Conservation (phyloP, 306 rosid genomes). For the Argentina anserina region DNA sequence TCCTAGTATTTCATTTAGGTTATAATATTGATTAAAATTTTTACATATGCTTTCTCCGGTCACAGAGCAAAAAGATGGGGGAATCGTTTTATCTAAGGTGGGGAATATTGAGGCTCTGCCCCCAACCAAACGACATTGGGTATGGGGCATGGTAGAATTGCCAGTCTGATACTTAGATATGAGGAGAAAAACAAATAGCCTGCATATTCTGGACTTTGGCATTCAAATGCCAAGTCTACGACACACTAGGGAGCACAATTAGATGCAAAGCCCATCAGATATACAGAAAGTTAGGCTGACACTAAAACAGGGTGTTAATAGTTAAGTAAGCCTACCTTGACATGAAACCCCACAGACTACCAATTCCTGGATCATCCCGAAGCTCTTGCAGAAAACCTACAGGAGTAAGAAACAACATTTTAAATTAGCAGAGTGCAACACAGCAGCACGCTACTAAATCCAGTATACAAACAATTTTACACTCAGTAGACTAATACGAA, state of each 20-base stretch:
- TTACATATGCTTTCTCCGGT: neutral
- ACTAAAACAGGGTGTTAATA: neutral
- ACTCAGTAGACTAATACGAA: constrained; percentile 15
- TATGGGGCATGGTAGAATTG: no score
- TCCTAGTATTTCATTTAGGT: neutral
- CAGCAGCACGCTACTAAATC: constrained; percentile 6
- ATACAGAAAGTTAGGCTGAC: no score
- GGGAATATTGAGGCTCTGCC: neutral
- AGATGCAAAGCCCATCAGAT: neutral
- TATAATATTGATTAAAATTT: neutral
- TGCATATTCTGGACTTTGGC: neutral
- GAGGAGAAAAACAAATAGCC: neutral
- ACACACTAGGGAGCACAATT: no score
- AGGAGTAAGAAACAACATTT: constrained; percentile 16
- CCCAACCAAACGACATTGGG: neutral
- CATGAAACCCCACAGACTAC: constrained; percentile 85
- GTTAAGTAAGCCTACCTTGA: constrained; percentile 49
- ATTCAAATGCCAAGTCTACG: neutral
- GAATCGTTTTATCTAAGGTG: neutral
- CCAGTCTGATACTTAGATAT: neutral
- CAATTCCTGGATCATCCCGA: constrained; percentile 78
- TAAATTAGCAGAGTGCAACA: constrained; percentile 7
- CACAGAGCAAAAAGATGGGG: neutral
- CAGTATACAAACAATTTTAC: neutral
- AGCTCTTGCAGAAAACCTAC: constrained; percentile 68